Conservation (phyloP, 1,139 yeast genomes). For the Candida albicans region DNA sequence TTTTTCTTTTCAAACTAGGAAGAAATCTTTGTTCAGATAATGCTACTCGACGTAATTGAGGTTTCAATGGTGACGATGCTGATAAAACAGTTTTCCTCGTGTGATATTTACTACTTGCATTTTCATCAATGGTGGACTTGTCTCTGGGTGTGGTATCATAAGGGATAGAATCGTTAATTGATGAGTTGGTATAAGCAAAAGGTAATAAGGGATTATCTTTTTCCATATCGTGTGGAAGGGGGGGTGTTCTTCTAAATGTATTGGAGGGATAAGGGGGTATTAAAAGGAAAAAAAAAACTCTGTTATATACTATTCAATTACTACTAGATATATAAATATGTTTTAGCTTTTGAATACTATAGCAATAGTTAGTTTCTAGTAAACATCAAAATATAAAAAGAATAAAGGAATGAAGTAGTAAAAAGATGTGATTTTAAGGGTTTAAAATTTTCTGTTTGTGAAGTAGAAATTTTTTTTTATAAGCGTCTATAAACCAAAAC, state of each 20-base stretch:
- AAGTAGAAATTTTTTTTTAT: too few relatives aligned
- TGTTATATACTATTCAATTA: too few relatives aligned
- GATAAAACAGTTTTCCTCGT: conserved; percentile 21
- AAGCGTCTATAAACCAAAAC: too few relatives aligned
- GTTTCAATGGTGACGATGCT: conserved; percentile 6
- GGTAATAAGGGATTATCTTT: conserved; percentile 43
- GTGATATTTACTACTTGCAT: conserved; percentile 40
- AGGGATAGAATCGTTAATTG: conserved; percentile 25
- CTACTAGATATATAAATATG: too few relatives aligned
- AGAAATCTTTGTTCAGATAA: conserved; percentile 38
- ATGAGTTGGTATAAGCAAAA: conserved; percentile 40
- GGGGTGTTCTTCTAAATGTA: too few relatives aligned
- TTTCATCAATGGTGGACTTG: conserved; percentile 35
- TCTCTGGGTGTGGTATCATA: conserved; percentile 39
- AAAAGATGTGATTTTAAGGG: too few relatives aligned
- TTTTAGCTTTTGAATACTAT: too few relatives aligned
- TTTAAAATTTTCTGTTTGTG: too few relatives aligned
- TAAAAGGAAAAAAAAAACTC: too few relatives aligned
- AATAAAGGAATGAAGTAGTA: too few relatives aligned
- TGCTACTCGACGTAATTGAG: conserved; percentile 26
- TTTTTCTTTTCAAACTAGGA: conserved; percentile 44
- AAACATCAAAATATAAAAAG: too few relatives aligned
- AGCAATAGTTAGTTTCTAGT: too few relatives aligned
- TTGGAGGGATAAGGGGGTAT: not conserved
- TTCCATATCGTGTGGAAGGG: conserved; percentile 25